Percentiles rank a stretch among this genome's conserved stretches.
Conservation (phyloP, 352 stramenopile genomes). For the Pythium volutum region DNA sequence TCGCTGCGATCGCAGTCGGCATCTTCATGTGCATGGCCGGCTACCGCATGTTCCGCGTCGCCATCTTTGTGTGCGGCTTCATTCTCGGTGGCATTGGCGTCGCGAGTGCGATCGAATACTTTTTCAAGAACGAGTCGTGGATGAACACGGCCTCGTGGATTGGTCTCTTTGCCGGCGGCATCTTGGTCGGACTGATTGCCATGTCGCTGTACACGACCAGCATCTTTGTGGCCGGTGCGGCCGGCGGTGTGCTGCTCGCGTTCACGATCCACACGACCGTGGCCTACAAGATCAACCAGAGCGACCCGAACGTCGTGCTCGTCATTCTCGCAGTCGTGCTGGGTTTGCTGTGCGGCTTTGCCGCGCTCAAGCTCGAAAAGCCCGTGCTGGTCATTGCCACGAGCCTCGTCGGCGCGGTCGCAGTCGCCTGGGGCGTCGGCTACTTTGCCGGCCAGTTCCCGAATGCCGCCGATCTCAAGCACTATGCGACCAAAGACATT, state of each 20-base stretch:
- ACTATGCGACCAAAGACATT: slow-evolving; percentile 23
- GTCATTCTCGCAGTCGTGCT: slow-evolving; percentile 42
- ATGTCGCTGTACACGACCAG: slow-evolving; percentile 43
- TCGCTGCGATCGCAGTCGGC: slow-evolving; percentile 39
- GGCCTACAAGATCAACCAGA: slow-evolving; percentile 30
- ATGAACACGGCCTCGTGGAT: slow-evolving; percentile 49
- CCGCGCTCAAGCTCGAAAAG: slow-evolving; percentile 51
- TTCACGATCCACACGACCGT: slow-evolving; percentile 49
- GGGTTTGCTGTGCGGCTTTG: slow-evolving; percentile 32
- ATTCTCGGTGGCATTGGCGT: slow-evolving; percentile 38
- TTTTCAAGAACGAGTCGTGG: slow-evolving; percentile 29
- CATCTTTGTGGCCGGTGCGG: slow-evolving; percentile 42
- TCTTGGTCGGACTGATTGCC: slow-evolving; percentile 31
- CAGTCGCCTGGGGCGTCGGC: slow-evolving; percentile 43
- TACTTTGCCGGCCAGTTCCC: slow-evolving; percentile 62
- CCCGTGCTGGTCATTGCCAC: slow-evolving; percentile 54
- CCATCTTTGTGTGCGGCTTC: slow-evolving; percentile 46
- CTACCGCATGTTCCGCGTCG: slow-evolving; percentile 58
- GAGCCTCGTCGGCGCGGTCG: slow-evolving; percentile 39
- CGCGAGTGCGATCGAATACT: slow-evolving; percentile 28
- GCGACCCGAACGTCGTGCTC: slow-evolving; percentile 41
- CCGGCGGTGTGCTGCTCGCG: slow-evolving; percentile 37
- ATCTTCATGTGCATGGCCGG: slow-evolving; percentile 43
- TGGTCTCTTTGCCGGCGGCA: slow-evolving; percentile 41
- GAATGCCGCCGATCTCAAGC: slow-evolving; percentile 43